A percentile compares a stretch with the other conserved stretches of the same genome.
Conservation (phyloP, 2,329 filamentous ascomycete species). For the Seiridium unicorne region DNA sequence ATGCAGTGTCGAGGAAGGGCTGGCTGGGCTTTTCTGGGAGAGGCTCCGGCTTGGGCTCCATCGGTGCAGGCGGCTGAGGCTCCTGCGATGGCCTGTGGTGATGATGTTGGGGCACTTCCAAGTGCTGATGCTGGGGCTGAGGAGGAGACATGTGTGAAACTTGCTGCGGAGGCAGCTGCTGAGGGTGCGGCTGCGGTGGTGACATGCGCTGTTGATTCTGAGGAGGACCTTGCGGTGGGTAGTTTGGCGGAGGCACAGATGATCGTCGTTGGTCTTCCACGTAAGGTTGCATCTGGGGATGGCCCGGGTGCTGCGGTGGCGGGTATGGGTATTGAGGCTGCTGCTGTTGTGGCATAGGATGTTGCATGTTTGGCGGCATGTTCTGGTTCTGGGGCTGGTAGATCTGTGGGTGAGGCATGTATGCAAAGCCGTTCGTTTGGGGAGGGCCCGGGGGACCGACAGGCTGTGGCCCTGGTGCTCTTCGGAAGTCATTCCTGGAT, state of each 20-base stretch:
- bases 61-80: constrained; percentile 47
- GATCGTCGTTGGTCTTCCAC: constrained; percentile 74
- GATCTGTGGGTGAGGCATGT: constrained; percentile 81
- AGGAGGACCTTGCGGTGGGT: constrained; percentile 56
- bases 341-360: constrained; percentile 31
- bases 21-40: constrained; percentile 43
- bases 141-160: constrained; percentile 13
- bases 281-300: constrained; percentile 63
- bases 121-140: constrained; percentile 18
- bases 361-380: constrained; percentile 38
- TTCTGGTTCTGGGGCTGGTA: constrained; percentile 65
- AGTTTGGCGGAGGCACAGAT: constrained; percentile 67
- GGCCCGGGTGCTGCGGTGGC: constrained; percentile 21
- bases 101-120: constrained; percentile 22
- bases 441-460: constrained; percentile 56
- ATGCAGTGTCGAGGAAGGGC: constrained; percentile 42
- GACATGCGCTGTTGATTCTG: constrained; percentile 49
- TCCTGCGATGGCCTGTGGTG: constrained; percentile 28
- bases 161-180: constrained; percentile 31
- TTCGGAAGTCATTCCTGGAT: constrained; percentile 77
- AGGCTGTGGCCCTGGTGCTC: constrained; percentile 70
- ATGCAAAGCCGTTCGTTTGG: constrained; percentile 73
- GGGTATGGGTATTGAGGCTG: constrained; percentile 23
- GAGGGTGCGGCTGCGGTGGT: constrained; percentile 50
- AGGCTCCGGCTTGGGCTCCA: constrained; percentile 49